Conservation (phyloP, 2,329 filamentous ascomycete species). For the Cladosporium sp. region DNA sequence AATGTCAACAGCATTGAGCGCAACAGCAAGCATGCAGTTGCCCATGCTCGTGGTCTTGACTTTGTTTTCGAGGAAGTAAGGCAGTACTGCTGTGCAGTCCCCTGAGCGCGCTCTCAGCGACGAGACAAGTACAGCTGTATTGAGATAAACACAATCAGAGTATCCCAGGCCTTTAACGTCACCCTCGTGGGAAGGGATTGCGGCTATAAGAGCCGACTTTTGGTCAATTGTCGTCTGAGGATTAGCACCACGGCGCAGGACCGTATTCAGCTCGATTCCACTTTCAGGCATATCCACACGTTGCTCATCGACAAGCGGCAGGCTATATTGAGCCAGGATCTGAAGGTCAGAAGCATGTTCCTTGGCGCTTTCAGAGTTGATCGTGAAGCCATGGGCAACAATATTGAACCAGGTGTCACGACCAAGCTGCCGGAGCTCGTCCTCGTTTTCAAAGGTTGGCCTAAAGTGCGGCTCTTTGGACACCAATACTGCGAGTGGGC, state of each 20-base stretch:
- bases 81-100: slow-evolving; percentile 82
- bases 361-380: slow-evolving; percentile 67
- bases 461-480: slow-evolving; percentile 50
- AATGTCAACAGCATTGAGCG: slow-evolving; percentile 66
- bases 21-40: slow-evolving; percentile 59
- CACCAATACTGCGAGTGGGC: slow-evolving; percentile 81
- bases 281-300: slow-evolving; percentile 87
- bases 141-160: slow-evolving; percentile 85
- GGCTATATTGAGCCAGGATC: slow-evolving; percentile 79
- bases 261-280: slow-evolving; percentile 93
- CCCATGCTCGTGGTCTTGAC: slow-evolving; percentile 59
- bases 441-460: slow-evolving; percentile 45
- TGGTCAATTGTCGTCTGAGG: slow-evolving; percentile 72
- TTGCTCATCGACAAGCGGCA: slow-evolving; percentile 81
- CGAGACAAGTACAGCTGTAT: slow-evolving; percentile 84
- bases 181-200: slow-evolving; percentile 69
- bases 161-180: slow-evolving; percentile 83
- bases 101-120: slow-evolving; percentile 79
- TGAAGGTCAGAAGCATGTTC: slow-evolving; percentile 72
- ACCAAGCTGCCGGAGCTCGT: slow-evolving; percentile 51
- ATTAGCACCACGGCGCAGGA: slow-evolving; percentile 80
- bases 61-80: slow-evolving; percentile 92
- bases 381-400: slow-evolving; percentile 83
- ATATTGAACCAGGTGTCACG: slow-evolving; percentile 99
- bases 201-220: slow-evolving; percentile 68